Evolutionary conservation across 352 stramenopile species (phyloP).

Genomic region (Phytophthora meadii): DNA sequence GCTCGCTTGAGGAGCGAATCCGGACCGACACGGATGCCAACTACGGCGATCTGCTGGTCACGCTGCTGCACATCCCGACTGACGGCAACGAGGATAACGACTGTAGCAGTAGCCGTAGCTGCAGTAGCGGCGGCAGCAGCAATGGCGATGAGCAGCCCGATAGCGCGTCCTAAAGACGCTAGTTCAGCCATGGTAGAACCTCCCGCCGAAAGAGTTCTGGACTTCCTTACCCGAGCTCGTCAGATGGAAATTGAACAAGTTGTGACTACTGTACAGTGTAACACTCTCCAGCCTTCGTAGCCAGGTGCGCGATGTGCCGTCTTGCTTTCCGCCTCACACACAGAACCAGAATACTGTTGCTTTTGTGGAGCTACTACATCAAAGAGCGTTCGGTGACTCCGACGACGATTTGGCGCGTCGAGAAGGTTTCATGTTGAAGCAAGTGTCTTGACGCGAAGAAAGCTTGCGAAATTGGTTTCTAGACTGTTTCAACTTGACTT

Average conservation of each 20-base stretch:
- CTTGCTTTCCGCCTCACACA: no score
- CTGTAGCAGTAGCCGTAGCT: background rate
- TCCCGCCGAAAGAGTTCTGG: no score
- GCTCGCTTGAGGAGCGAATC: constrained; percentile 60
- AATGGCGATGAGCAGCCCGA: constrained; percentile 12
- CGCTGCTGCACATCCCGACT: constrained; percentile 51
- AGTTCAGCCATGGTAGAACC: background rate
- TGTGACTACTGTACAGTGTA: constrained; percentile 19
- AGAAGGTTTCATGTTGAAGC: no score
- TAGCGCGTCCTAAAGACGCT: constrained; percentile 1
- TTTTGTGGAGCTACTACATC: no score
- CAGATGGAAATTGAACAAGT: constrained; percentile 16
- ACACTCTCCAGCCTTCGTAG: background rate
- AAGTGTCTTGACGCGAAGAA: no score
- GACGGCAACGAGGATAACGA: background rate
- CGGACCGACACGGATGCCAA: constrained; percentile 62
- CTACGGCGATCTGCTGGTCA: constrained; percentile 58
- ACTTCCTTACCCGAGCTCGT: background rate
- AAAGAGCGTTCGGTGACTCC: no score
- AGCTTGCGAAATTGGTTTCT: no score
- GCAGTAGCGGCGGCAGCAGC: constrained; percentile 3
- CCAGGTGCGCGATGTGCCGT: no score
- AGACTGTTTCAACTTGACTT: no score
- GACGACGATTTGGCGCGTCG: no score
- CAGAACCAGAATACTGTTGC: no score